Evolutionary conservation across 306 rosid species (phyloP).

Genomic region (Rubus parviflorus): DNA sequence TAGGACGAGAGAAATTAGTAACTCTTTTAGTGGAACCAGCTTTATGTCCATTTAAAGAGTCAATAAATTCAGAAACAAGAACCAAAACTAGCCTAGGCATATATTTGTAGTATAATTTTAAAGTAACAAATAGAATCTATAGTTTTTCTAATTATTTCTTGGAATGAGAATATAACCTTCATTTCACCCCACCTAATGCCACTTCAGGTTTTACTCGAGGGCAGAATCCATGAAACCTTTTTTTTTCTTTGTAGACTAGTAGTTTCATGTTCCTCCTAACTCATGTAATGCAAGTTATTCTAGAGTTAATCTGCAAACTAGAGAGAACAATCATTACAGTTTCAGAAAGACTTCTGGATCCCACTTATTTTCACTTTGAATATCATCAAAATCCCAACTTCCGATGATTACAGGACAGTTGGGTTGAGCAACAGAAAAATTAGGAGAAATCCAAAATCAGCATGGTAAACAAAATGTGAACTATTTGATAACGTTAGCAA

Average conservation of each 20-base stretch:
- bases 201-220: background rate
- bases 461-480: background rate
- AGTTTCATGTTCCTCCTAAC: background rate
- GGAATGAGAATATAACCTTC: background rate
- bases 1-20: background rate
- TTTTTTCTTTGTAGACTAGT: background rate
- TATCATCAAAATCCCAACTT: constrained; percentile 1
- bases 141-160: background rate
- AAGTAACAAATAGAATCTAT: background rate
- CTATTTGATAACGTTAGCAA: background rate
- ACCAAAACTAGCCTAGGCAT: background rate
- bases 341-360: background rate
- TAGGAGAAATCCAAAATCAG: background rate
- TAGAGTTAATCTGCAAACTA: background rate
- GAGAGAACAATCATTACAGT: background rate
- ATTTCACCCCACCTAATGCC: background rate
- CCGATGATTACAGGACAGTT: background rate
- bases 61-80: background rate
- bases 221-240: background rate
- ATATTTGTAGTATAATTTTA: background rate
- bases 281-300: background rate
- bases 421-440: background rate
- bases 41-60: background rate
- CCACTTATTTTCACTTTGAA: background rate
- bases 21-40: background rate